Evolutionary conservation across 169 alveolate genomes (phyloP), one percentile per base, ranked within the genome.

Genomic region (Neospora caninum): DNA sequence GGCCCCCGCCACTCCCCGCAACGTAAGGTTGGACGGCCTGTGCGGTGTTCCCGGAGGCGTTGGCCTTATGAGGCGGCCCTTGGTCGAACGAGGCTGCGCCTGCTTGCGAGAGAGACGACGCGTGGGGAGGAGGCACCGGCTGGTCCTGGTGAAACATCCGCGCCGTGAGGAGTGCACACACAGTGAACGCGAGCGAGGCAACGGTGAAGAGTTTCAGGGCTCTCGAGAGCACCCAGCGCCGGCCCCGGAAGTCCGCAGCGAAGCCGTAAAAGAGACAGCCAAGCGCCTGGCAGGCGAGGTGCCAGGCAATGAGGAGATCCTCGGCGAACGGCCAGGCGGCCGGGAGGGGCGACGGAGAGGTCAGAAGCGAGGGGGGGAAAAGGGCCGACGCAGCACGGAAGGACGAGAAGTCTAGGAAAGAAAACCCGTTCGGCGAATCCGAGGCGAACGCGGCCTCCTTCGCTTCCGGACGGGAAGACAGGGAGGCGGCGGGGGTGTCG

Each of bases 231-330:
- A 31, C 53, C 89, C 89, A 82, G 34, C 64, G 89, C 7, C 89
- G 89, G 6, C 89, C 89, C 41, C 39, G 22, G 43, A 67, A 41
- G 67, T 82, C 89, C 38, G 89, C 89, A 9, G 64, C 34, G 41
- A 36, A 41, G 34, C 89, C 89, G 67, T 16, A 82, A 38, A 82
- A 7, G 41, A 82, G 67, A 82, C 89, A 82, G 20, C 89, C 89
- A 4, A 82, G 53, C 0, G 89, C 67, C 64, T 82, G 89, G 2
- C n/a, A 36, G 67, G 39, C 20, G 31, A 82, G 89, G 67, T 43
- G 53, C 89, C 69, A 82, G 34, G 89, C 89, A 22, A 82, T 42
- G 89, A 82, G 89, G 53, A 82, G 1, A 25, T 82, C 89, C 41
- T 82, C 89, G 1, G 67, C 64, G 41, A 39, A 38, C 10, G 89